Evolutionary conservation across 1,284 basidiomycete genomes (phyloP).

Genomic region (Mycosarcoma maydis): DNA sequence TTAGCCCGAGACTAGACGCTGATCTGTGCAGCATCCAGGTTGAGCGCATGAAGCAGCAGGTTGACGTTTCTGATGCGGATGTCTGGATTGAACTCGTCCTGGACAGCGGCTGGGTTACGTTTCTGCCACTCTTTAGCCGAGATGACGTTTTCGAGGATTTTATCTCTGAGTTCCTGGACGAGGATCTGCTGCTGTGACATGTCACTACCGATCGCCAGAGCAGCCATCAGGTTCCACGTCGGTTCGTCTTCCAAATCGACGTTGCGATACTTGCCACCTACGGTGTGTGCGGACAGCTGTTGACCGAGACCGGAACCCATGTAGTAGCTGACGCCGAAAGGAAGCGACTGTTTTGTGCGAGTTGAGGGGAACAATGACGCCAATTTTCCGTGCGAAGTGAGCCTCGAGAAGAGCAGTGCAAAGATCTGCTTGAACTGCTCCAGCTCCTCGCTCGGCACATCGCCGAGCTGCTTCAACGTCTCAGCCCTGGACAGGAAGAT

Average conservation of each 20-base stretch:
- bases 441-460: constrained; percentile 75
- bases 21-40: constrained; percentile 65
- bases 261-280: constrained; percentile 55
- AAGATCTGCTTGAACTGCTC: constrained; percentile 80
- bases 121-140: constrained; percentile 72
- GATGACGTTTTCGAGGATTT: constrained; percentile 86
- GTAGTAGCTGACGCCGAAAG: constrained; percentile 70
- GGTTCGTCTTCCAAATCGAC: constrained; percentile 84
- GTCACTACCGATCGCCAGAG: constrained; percentile 84
- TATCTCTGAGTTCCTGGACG: constrained; percentile 86
- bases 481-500: constrained; percentile 91
- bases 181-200: constrained; percentile 86
- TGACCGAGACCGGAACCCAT: constrained; percentile 51
- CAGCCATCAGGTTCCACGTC: constrained; percentile 90
- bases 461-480: constrained; percentile 77
- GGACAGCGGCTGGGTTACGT: constrained; percentile 30
- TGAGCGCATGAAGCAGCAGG: constrained; percentile 63
- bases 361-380: constrained; percentile 88
- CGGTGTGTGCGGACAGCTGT: constrained; percentile 24
- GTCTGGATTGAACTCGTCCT: constrained; percentile 28
- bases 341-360: constrained; percentile 73
- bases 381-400: constrained; percentile 74
- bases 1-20: constrained; percentile 57
- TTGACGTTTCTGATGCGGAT: constrained; percentile 64
- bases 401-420: constrained; percentile 81